Conservation (phyloP, 352 stramenopile species). For the Globisporangium iwayamae region DNA sequence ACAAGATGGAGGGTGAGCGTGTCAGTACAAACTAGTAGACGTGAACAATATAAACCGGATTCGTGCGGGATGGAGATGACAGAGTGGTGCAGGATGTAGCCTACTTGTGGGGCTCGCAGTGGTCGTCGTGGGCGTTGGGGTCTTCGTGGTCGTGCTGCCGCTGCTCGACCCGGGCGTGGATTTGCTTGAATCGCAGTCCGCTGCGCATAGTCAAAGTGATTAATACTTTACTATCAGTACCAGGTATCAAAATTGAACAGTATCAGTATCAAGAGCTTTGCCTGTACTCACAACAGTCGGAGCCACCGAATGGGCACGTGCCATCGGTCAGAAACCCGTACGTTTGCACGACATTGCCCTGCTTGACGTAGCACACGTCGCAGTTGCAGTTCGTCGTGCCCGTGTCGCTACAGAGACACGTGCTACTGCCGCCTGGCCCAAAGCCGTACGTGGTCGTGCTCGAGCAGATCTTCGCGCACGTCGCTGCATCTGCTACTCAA, state of each 20-base stretch:
- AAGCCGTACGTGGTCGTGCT: constrained; percentile 40
- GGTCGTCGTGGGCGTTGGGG: not conserved
- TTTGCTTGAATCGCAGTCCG: constrained; percentile 1
- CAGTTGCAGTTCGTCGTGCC: constrained; percentile 16
- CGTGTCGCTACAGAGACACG: constrained; percentile 24
- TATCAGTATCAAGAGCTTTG: not conserved
- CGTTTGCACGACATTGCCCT: constrained; percentile 23
- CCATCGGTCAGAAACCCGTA: constrained; percentile 19
- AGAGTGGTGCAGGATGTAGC: not conserved
- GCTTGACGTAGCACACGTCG: constrained; percentile 28
- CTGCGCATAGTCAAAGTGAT: not conserved
- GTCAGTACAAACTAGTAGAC: constrained; percentile 4
- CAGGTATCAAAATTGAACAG: not conserved
- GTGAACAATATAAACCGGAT: not conserved
- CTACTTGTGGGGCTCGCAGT: constrained; percentile 13
- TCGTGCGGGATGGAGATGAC: not conserved
- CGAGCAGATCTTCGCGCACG: constrained; percentile 35
- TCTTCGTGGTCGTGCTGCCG: not conserved
- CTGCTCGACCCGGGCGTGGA: not conserved
- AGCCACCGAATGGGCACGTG: constrained; percentile 5
- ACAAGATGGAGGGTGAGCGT: not conserved
- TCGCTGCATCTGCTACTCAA: constrained; percentile 14
- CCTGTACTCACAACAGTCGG: constrained; percentile 17
- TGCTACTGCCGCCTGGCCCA: constrained; percentile 19
- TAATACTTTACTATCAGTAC: not conserved